phyloP scores from a whole-genome alignment of 257 asterid species.

The Gentiana straminea region DNA sequence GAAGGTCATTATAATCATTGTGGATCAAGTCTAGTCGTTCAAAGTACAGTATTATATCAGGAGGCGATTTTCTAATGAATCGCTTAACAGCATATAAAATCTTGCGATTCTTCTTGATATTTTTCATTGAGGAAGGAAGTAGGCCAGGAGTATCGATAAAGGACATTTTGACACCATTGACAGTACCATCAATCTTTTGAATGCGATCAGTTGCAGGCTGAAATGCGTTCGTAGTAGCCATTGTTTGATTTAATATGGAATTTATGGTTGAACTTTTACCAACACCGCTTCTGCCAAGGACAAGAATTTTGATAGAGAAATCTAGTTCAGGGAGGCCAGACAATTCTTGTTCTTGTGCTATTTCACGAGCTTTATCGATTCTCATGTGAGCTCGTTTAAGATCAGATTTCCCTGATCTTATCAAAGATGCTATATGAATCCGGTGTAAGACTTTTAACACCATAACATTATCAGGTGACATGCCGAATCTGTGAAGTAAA shows the following conservation, averaged over 20 bases:
- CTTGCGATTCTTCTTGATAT: conserved; percentile 51
- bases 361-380: conserved; percentile 48
- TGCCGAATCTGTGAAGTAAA: conserved; percentile 50
- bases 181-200: conserved; percentile 59
- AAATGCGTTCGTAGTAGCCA: conserved; percentile 74
- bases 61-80: conserved; percentile 60
- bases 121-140: conserved; percentile 53
- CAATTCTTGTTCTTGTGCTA: conserved; percentile 80
- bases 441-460: conserved; percentile 86
- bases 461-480: conserved; percentile 40
- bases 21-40: conserved; percentile 82
- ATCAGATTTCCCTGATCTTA: conserved; percentile 83
- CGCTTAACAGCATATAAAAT: conserved; percentile 51
- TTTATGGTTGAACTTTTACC: conserved; percentile 98
- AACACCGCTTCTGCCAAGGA: conserved; percentile 92
- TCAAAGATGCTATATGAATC: conserved; percentile 75
- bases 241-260: conserved; percentile 69
- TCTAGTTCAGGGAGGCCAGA: conserved; percentile 49
- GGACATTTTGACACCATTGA: conserved; percentile 58
- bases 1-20: conserved; percentile 54
- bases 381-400: conserved; percentile 48
- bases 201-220: conserved; percentile 64
- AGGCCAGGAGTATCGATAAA: conserved; percentile 97
- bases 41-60: conserved; percentile 75
- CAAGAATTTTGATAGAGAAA: conserved; percentile 70